Evolutionary conservation across 2,329 filamentous ascomycete genomes (phyloP), one percentile per base, ranked within the genome.

Genomic region (Aspergillus cejpii): DNA sequence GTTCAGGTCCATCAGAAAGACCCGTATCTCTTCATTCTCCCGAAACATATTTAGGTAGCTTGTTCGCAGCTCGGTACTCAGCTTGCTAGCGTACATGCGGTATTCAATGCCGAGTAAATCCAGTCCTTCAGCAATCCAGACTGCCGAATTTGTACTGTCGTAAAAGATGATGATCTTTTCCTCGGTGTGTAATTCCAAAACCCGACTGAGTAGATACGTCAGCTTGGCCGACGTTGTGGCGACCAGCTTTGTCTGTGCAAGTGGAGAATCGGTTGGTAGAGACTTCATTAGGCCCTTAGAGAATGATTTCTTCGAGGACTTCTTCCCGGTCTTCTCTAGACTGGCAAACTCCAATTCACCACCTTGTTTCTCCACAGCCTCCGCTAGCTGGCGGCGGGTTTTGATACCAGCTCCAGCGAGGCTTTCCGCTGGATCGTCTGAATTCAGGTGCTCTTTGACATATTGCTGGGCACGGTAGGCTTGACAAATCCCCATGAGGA

Each of bases 111-210:
- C 74, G 1, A 84, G 65, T 24, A 91, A 75, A 53, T 96, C 90
- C 0, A 97, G 75, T 23, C 84, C 81, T 59, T 89, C 83, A 0
- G 87, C 85, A 29, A 96, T 78, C 67, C 94, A 95, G 64, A 80
- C 94, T 1, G 88, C 90, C 2, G 85, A 77, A 55, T 94, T 91
- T 48, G 92, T 85, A 24, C 85, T 84, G 49, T 94, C 88, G 62
- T 95, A 96, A 64, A 97, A 97, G 7, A 96, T 78, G 41, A 96
- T 80, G 3, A 94, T 92, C 65, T 96, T 94, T 58, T 95, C 89
- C 0, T 76, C 68, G 1, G 74, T 65, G 42, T 92, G 80, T 49
- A 90, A 74, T 41, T 77, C 72, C 4, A 82, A 65, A 10, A 96
- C 81, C 24, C 79, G 75, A 43, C 89, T 84, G 14, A 95, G 70